These are phyloP conservation scores for Alternaria postmessia DNA, from an alignment of 2,329 filamentous ascomycete genomes.

Conservation along the genomic window DNA sequence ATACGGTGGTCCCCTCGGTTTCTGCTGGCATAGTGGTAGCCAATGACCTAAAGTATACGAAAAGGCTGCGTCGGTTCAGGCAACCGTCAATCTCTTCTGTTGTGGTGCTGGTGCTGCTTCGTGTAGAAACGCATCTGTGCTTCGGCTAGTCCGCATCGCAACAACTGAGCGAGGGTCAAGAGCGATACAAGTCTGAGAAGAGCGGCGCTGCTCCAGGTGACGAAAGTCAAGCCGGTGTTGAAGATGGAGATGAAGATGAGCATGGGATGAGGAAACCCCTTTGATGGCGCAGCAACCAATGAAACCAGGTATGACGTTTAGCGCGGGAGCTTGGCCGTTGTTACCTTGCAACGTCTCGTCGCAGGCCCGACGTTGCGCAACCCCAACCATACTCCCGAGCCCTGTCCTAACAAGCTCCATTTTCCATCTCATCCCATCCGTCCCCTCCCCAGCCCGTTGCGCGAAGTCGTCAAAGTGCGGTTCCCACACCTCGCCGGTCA, in stretches of 20 bases:
- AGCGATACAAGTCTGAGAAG: background rate
- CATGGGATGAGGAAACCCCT: conserved; percentile 3
- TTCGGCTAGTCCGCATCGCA: background rate
- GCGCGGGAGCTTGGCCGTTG: conserved; percentile 15
- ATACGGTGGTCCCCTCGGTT: background rate
- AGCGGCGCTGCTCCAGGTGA: background rate
- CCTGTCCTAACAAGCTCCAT: conserved; percentile 9
- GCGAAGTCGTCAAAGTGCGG: conserved; percentile 41
- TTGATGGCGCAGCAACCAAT: conserved; percentile 15
- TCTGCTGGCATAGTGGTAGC: background rate
- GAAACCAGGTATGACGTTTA: conserved; percentile 21
- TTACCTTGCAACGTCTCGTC: conserved; percentile 17
- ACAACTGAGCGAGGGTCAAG: background rate
- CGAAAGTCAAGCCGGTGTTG: background rate
- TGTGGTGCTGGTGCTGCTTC: background rate
- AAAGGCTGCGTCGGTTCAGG: background rate
- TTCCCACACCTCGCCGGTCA: conserved; percentile 43
- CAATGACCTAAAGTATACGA: background rate
- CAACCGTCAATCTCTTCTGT: background rate
- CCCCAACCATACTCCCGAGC: conserved; percentile 15
- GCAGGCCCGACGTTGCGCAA: conserved; percentile 21
- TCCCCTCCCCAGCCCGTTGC: background rate
- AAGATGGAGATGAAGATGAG: background rate
- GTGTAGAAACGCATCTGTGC: background rate
- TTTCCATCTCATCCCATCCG: conserved; percentile 12